Evolutionary conservation across 2,329 filamentous ascomycete genomes (phyloP), one percentile per base, ranked within the genome.

Genomic region (Cladophialophora immunda): DNA sequence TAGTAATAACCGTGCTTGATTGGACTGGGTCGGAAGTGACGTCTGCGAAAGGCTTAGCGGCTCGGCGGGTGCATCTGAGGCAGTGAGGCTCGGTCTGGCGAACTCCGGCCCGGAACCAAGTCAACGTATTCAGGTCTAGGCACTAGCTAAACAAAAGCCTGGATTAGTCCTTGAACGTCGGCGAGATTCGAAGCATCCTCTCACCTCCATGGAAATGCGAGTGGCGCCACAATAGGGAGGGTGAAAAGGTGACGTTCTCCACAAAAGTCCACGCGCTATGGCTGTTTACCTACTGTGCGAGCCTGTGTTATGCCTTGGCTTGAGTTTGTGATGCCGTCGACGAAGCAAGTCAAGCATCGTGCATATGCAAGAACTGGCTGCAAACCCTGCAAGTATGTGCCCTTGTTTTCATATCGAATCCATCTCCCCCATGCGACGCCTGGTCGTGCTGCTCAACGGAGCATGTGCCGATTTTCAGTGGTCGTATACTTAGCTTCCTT

Each of bases 371-470:
- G 54, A 34, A 34, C 54, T 32, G 54, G 54, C 15, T 56, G 54
- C 54, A 30, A 56, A 56, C 32, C 54, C 34, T 56, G 54, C 54
- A 56, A 56, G 54, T 56, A 19, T 19, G 54, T 56, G 11, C 29
- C 29, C 25, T 34, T 34, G 19, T 17, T 8, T 9, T 34, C 17
- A 9, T 30, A 56, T 41, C 11, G 1, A 41, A 41, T 41, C 36
- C 36, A 41, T 17, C 6, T 15, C 17, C 17, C 11, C 0, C 15
- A 41, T 5, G 3, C 36, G 13, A n/a, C 5, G 6, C 36, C 36
- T 41, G 36, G 17, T n/a, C 36, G 17, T 15, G 13, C 36, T 41
- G 13, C n/a, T n/a, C n/a, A n/a, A n/a, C n/a, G n/a, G n/a, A n/a
- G 3, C 36, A 34, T 34, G 32, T 34, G 13, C 32, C 32, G 32